Evolutionary conservation across 345 rosid species (phyloP).

Genomic region (Gossypium ekmanianum): DNA sequence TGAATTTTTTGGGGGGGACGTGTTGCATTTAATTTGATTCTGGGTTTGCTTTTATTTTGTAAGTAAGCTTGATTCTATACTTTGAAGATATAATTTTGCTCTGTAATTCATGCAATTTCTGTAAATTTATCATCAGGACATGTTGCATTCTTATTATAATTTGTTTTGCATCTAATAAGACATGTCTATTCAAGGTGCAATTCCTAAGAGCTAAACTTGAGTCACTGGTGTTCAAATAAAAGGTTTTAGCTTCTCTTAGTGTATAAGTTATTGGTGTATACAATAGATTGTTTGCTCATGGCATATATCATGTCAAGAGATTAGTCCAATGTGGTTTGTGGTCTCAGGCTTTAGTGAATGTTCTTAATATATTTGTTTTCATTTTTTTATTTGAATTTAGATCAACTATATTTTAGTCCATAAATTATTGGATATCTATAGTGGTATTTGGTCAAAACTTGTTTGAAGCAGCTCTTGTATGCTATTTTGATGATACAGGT

Average conservation of each 20-base stretch:
- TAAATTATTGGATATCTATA: background rate
- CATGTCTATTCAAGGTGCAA: background rate
- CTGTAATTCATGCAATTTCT: no score
- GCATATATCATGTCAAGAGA: background rate
- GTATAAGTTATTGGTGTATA: background rate
- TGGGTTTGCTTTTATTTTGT: no score
- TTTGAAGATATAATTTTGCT: no score
- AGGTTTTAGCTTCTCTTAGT: background rate
- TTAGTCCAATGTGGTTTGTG: background rate
- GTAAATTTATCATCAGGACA: no score
- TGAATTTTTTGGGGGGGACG: no score
- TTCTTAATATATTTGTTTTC: background rate
- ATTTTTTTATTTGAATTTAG: background rate
- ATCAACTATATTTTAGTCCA: background rate
- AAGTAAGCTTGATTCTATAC: no score
- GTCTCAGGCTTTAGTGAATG: background rate
- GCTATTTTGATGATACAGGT: no score
- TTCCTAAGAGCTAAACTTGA: background rate
- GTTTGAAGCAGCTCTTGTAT: no score
- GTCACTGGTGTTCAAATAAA: background rate
- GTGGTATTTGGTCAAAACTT: no score
- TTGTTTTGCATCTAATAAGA: background rate
- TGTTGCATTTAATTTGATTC: no score
- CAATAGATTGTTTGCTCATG: background rate
- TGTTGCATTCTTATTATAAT: no score